Base-by-base conservation (phyloP, 257 asterid species). In the Nicotiana tabacum region DNA sequence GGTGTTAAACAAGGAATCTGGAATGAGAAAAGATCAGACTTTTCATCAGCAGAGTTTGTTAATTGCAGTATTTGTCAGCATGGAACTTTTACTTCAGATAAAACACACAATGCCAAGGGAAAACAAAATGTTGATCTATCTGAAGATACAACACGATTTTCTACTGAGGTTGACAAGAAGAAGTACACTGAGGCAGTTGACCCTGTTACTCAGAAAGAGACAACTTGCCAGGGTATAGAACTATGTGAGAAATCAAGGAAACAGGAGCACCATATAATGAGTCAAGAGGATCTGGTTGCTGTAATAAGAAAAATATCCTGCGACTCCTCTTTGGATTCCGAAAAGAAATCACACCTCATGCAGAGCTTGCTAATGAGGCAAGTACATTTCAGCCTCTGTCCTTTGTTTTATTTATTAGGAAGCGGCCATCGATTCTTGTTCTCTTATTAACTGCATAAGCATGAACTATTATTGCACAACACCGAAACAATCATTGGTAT, bases 361-460 rank as follows among this genome's bases (percentile, higher is more conserved):
- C 98, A 93, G 90, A 92, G 89, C 91, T 84, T 95, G 85, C 87
- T 89, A 68, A 90, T 87, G 94, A 95, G 98, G 98, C 92, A 87
- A 89, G 53, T 80, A 30, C 57, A 74, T 66, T 87, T 60, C 77
- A 77, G 66, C 27, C 37, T 6, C n/a, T 43, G 30, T 74, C 68
- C 53, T 67, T 13, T 78, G 30, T 66, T 79, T 67, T 64, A 35
- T 68, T 16, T 46, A 35, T 24, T 46, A 6, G 62, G 55, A 66
- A 53, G 78, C 35, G 77, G 33, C 17, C 16, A 48, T 48, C 0
- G 15, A 4, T 64, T 64, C 35, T 64, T 64, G 37, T 35, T 11
- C 35, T 64, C 68, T 24, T 6, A 27, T 62, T 2, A 64, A 64
- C 68, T 64, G 37, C 68, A 74, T 48, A 74, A 74, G 80, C 57